These are phyloP conservation scores for Bipolaris victoriae DNA, from an alignment of 2,329 filamentous ascomycete species.

Conservation along the genomic window DNA sequence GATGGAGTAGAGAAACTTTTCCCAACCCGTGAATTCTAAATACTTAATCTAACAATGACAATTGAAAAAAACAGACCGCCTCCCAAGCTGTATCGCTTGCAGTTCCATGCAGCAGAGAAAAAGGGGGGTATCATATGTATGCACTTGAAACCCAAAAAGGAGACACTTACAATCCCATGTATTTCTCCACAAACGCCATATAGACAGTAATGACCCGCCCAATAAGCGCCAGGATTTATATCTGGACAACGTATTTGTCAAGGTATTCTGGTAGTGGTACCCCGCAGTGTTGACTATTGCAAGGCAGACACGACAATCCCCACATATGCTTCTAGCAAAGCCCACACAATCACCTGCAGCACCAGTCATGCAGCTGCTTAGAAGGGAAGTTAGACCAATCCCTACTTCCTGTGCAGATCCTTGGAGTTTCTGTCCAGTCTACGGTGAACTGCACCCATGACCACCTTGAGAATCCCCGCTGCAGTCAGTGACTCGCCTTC, in stretches of 20 bases:
- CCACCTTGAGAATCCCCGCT: slow-evolving; percentile 75
- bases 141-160: not conserved
- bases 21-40: not conserved
- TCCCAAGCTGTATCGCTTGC: not conserved
- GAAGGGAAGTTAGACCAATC: not conserved
- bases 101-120: not conserved
- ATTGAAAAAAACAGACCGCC: not conserved
- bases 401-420: slow-evolving; percentile 34
- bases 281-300: not conserved
- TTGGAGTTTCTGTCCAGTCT: slow-evolving; percentile 61
- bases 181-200: not conserved
- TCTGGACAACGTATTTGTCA: not conserved
- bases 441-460: slow-evolving; percentile 77
- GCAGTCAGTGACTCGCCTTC: slow-evolving; percentile 64
- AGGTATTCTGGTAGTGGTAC: not conserved
- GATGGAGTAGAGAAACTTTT: not conserved
- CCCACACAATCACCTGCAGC: not conserved
- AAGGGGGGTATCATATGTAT: slow-evolving; percentile 4
- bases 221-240: not conserved
- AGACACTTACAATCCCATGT: not conserved
- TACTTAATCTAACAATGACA: not conserved
- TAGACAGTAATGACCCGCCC: not conserved
- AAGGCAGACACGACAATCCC: not conserved
- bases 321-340: not conserved
- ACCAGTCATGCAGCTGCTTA: not conserved